These are phyloP conservation scores for Colletotrichum chrysophilum DNA, from an alignment of 2,329 filamentous ascomycete genomes.

Conservation along the genomic window DNA sequence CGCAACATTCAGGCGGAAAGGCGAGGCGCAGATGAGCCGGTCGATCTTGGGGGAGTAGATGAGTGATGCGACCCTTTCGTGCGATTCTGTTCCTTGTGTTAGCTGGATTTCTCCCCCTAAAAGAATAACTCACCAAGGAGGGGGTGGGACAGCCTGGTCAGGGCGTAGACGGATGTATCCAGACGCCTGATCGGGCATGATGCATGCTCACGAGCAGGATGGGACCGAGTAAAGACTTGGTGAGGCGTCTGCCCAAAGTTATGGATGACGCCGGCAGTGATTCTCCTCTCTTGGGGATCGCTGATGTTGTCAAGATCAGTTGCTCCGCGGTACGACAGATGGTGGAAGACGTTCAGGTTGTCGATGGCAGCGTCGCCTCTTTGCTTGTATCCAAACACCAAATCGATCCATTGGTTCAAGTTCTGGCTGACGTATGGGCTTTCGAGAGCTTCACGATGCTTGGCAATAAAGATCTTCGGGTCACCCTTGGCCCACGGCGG, in stretches of 20 bases:
- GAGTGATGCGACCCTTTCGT: conserved; percentile 81
- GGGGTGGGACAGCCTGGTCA: conserved; percentile 80
- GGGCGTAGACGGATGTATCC: conserved; percentile 76
- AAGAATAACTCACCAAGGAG: conserved; percentile 62
- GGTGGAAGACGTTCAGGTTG: conserved; percentile 93
- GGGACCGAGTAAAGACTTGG: conserved; percentile 86
- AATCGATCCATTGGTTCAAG: conserved; percentile 93
- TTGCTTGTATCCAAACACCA: conserved; percentile 94
- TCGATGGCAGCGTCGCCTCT: conserved; percentile 91
- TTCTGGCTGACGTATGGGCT: conserved; percentile 90
- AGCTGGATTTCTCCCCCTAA: not conserved
- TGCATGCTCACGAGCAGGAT: conserved; percentile 76
- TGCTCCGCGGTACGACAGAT: conserved; percentile 92
- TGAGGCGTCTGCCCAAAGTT: conserved; percentile 98
- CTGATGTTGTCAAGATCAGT: conserved; percentile 91
- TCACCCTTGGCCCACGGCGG: conserved; percentile 97
- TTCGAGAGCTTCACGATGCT: conserved; percentile 94
- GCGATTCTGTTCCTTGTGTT: conserved; percentile 53
- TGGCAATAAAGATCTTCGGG: conserved; percentile 92
- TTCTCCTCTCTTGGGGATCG: conserved; percentile 84
- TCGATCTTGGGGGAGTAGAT: conserved; percentile 82
- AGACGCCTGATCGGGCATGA: conserved; percentile 71
- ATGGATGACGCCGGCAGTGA: conserved; percentile 95
- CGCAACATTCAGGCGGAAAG: conserved; percentile 86
- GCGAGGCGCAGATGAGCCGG: conserved; percentile 80